Evolutionary conservation across 225 moss, liverwort and hornwort genomes (phyloP).

Genomic region (Physcomitrium patens): DNA sequence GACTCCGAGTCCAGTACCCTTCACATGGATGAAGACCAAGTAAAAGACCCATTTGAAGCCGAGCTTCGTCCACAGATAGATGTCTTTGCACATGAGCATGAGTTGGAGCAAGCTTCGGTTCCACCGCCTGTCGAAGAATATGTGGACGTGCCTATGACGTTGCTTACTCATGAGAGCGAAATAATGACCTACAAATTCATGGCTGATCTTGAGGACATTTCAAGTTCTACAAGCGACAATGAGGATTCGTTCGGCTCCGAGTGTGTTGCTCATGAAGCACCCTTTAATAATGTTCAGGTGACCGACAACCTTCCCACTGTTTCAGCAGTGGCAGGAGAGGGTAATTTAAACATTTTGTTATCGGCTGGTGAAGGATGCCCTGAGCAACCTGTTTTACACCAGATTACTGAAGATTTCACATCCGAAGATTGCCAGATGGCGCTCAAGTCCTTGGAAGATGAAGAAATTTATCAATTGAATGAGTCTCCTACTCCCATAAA

Average conservation of each 20-base stretch:
- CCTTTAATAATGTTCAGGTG: background rate
- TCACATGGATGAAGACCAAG: background rate
- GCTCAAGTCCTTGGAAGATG: background rate
- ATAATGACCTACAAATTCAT: background rate
- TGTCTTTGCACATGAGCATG: conserved; percentile 16
- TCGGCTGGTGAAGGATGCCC: background rate
- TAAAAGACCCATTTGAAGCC: conserved; percentile 19
- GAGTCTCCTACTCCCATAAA: background rate
- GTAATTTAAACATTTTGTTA: background rate
- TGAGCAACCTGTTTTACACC: background rate
- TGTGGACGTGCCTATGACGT: conserved; percentile 8
- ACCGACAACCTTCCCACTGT: background rate
- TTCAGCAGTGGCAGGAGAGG: conserved; percentile 1
- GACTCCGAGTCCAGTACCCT: background rate
- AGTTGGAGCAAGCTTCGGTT: conserved; percentile 19
- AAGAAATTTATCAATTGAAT: conserved; percentile 5
- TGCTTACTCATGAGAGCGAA: conserved; percentile 6
- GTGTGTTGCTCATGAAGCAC: conserved; percentile 2
- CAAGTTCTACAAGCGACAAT: conserved; percentile 16
- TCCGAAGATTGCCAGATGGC: background rate
- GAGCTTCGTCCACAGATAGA: conserved; percentile 3
- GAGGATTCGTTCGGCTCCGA: background rate
- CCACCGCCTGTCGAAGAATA: conserved; percentile 10
- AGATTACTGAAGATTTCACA: background rate
- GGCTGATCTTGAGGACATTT: conserved; percentile 7